Percentiles rank a stretch among this genome's conserved stretches.
Conservation (phyloP, 2,329 filamentous ascomycete species). For the Fusarium sp. region DNA sequence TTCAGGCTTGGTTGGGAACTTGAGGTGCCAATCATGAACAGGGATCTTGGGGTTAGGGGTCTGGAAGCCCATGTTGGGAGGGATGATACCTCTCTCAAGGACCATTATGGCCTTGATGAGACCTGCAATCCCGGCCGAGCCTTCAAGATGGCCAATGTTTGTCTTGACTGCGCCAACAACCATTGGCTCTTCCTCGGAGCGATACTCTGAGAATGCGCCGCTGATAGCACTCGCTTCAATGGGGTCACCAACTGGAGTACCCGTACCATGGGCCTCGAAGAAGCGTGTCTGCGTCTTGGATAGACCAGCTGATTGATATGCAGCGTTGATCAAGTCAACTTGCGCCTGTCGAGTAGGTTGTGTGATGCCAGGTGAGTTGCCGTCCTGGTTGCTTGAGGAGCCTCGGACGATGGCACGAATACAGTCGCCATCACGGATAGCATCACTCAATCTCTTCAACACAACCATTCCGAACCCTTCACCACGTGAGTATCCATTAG, state of each 20-base stretch:
- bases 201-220: not conserved
- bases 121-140: not conserved
- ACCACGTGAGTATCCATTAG: not conserved
- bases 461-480: not conserved
- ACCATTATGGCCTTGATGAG: conserved; percentile 1
- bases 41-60: not conserved
- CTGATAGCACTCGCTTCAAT: conserved; percentile 10
- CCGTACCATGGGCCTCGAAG: conserved; percentile 4
- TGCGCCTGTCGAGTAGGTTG: not conserved
- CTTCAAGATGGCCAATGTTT: not conserved
- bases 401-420: conserved; percentile 4
- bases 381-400: conserved; percentile 1
- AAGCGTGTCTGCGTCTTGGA: not conserved
- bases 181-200: not conserved
- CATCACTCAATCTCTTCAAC: conserved; percentile 1
- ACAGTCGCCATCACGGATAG: not conserved
- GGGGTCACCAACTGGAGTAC: not conserved
- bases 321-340: not conserved
- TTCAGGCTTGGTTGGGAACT: conserved; percentile 1
- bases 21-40: not conserved
- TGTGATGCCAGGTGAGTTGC: conserved; percentile 2
- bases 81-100: not conserved
- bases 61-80: conserved; percentile 1
- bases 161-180: not conserved
- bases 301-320: not conserved